Evolutionary conservation across 306 rosid species (phyloP).

Genomic region (Fragaria nilgerrensis): DNA sequence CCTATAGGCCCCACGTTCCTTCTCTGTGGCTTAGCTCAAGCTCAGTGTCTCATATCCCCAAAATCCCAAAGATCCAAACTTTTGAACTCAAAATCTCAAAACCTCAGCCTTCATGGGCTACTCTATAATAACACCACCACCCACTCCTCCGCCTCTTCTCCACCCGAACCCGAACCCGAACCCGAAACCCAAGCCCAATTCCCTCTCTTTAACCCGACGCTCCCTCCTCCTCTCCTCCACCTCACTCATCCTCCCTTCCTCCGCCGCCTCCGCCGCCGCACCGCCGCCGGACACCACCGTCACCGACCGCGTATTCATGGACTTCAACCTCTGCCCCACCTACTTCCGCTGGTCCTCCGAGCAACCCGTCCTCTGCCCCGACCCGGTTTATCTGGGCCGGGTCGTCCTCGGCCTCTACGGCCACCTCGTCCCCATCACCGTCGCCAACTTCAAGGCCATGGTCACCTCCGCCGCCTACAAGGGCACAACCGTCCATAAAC

Average conservation of each 20-base stretch:
- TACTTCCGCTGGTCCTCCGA: slow-evolving; percentile 51
- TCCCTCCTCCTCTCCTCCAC: slow-evolving; percentile 51
- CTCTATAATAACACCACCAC: slow-evolving; percentile 31
- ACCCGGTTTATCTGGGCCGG: slow-evolving; percentile 69
- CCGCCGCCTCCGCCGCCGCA: slow-evolving; percentile 13
- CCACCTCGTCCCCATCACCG: slow-evolving; percentile 67
- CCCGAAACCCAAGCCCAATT: slow-evolving; percentile 16
- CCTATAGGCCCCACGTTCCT: slow-evolving; percentile 14
- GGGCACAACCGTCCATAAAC: slow-evolving; percentile 67
- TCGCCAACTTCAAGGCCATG: slow-evolving; percentile 77
- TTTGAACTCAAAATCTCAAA: background rate
- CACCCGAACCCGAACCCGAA: slow-evolving; percentile 8
- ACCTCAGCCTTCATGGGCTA: slow-evolving; percentile 36
- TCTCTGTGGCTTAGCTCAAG: slow-evolving; percentile 10
- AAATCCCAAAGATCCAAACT: background rate
- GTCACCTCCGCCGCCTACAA: slow-evolving; percentile 56
- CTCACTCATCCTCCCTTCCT: slow-evolving; percentile 17
- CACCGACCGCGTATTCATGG: slow-evolving; percentile 89
- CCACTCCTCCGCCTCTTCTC: slow-evolving; percentile 21
- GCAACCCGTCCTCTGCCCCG: slow-evolving; percentile 60
- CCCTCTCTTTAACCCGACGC: slow-evolving; percentile 42
- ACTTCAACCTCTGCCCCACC: slow-evolving; percentile 84
- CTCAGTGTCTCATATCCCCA: background rate
- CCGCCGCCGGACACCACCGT: slow-evolving; percentile 56
- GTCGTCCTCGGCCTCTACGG: slow-evolving; percentile 85